These are phyloP conservation scores for Trichosporon sp. DNA, from an alignment of 1,284 basidiomycete species.

Conservation along the genomic window DNA sequence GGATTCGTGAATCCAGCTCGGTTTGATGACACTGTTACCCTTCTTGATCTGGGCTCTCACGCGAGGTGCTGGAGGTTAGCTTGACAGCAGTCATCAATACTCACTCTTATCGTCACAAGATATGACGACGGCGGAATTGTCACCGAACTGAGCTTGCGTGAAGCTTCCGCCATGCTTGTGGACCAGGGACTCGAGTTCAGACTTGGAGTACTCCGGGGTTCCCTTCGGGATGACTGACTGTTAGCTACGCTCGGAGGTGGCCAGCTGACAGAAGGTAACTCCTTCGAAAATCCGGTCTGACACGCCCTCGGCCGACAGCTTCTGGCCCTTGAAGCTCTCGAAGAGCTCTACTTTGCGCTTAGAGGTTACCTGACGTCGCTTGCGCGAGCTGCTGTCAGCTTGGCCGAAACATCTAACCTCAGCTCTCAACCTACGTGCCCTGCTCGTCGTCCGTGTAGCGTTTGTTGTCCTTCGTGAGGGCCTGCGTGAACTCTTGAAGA, in stretches of 20 bases:
- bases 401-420: background rate
- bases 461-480: slow-evolving; percentile 43
- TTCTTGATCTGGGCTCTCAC: slow-evolving; percentile 60
- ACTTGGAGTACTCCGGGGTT: slow-evolving; percentile 37
- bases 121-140: slow-evolving; percentile 61
- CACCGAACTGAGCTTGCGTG: slow-evolving; percentile 61
- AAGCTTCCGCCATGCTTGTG: slow-evolving; percentile 74
- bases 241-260: background rate
- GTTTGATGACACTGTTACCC: slow-evolving; percentile 69
- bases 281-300: slow-evolving; percentile 70
- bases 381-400: slow-evolving; percentile 29
- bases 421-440: slow-evolving; percentile 41
- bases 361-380: slow-evolving; percentile 39
- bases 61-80: slow-evolving; percentile 41
- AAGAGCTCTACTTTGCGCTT: slow-evolving; percentile 63
- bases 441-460: slow-evolving; percentile 49
- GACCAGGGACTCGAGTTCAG: slow-evolving; percentile 60
- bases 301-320: slow-evolving; percentile 64
- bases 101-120: slow-evolving; percentile 50
- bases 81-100: slow-evolving; percentile 12
- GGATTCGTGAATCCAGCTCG: slow-evolving; percentile 80
- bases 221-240: slow-evolving; percentile 68
- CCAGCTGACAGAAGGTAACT: slow-evolving; percentile 72
- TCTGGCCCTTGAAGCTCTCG: slow-evolving; percentile 67
- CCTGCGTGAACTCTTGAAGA: slow-evolving; percentile 46